Base-by-base conservation (phyloP, 139 green algal species). In the Auxenochlorella pyrenoidosa region DNA sequence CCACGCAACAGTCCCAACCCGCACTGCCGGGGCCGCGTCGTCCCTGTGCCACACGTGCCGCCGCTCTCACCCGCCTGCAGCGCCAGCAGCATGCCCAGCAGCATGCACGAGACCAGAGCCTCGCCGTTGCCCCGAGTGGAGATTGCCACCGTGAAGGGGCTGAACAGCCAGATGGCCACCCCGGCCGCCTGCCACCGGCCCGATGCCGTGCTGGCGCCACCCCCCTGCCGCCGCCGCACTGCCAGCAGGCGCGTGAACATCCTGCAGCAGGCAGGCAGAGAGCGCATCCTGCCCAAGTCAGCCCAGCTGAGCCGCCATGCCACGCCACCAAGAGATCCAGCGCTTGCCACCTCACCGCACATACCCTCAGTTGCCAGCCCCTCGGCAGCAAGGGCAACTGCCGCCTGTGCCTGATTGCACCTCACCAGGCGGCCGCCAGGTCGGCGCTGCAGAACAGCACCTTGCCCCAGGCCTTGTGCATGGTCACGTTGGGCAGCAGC, bases 91-190 rank as follows among this genome's bases (percentile, higher is more conserved):
- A 96, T 60, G 30, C 65, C 68, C 79, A 99, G 91, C 82, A 99
- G 89, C 90, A 97, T 86, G n/a, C 94, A 82, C 3, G 91, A 86
- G 30, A 95, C 93, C 21, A 99, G 75, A n/a, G 94, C 90, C 72
- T 99, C 97, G 73, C 94, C 96, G 83, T 89, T 97, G 65, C 97
- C 97, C 1, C 97, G 83, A 0, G 97, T 99, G 40, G 96, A 98
- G 79, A 99, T 98, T 32, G 96, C 94, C 82, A 92, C 88, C 13
- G 96, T 98, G 88, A 97, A 98, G 15, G 97, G 97, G 91, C 98
- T 99, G 92, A 96, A 98, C 34, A 99, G 93, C 97, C 97, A 99
- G 2, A 92, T 79, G 6, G 91, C 85, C 19, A 94, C 43, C 10
- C 88, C 78, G 13, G 85, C 30, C 32, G 65, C 40, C 47, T 65